Evolutionary conservation across 2,329 filamentous ascomycete species (phyloP).

Genomic region (Coniochaeta sp.): DNA sequence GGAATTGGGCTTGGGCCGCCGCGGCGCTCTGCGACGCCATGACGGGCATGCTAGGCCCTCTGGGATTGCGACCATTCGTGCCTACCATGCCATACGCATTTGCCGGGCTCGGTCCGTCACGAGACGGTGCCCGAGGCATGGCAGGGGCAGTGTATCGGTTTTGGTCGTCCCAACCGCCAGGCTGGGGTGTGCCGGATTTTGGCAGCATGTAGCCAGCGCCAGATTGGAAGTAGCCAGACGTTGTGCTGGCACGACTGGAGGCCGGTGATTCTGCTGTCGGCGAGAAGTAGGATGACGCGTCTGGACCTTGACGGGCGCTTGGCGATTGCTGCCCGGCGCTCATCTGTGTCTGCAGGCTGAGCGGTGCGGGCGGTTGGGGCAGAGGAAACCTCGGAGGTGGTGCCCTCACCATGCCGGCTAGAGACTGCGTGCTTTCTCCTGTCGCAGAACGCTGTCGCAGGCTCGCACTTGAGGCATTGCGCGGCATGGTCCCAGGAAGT

Average conservation of each 20-base stretch:
- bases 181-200: conserved; percentile 61
- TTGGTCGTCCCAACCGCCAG: conserved; percentile 53
- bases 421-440: conserved; percentile 56
- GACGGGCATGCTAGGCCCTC: conserved; percentile 73
- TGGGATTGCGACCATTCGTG: conserved; percentile 52
- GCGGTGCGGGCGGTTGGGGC: conserved; percentile 44
- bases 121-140: conserved; percentile 71
- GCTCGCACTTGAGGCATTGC: conserved; percentile 68
- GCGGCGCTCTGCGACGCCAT: conserved; percentile 49
- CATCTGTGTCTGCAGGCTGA: conserved; percentile 62
- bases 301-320: conserved; percentile 40
- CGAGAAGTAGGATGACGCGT: conserved; percentile 83
- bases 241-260: conserved; percentile 66
- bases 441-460: conserved; percentile 71
- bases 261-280: conserved; percentile 73
- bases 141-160: conserved; percentile 86
- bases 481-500: conserved; percentile 37
- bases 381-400: conserved; percentile 68
- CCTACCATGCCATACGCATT: conserved; percentile 50
- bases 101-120: conserved; percentile 60
- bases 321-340: conserved; percentile 46
- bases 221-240: conserved; percentile 62
- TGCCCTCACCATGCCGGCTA: conserved; percentile 48
- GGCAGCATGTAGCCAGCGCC: conserved; percentile 59
- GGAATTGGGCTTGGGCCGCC: conserved; percentile 27